These are phyloP conservation scores for Penicillium sp. DNA, from an alignment of 2,329 filamentous ascomycete species.

Conservation along the genomic window DNA sequence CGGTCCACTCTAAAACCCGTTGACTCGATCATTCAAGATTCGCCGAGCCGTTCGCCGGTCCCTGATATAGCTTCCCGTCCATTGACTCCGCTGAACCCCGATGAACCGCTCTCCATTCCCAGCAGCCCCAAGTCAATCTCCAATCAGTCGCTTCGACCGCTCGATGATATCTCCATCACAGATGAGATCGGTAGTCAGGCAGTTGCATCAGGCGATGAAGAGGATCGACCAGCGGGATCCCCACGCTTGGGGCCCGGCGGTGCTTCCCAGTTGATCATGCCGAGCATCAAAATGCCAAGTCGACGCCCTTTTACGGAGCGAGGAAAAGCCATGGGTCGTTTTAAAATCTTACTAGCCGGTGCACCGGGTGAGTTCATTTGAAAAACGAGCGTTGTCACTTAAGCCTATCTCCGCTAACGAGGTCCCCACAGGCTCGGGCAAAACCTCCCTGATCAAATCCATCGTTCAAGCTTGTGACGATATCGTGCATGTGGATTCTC, in stretches of 20 bases:
- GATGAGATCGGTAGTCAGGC: constrained; percentile 54
- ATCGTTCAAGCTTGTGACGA: constrained; percentile 83
- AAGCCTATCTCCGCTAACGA: not conserved
- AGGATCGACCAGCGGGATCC: constrained; percentile 36
- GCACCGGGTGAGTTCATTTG: constrained; percentile 61
- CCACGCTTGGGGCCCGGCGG: constrained; percentile 32
- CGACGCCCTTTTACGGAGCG: constrained; percentile 83
- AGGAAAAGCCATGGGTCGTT: constrained; percentile 73
- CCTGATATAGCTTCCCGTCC: constrained; percentile 36
- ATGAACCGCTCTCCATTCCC: constrained; percentile 47
- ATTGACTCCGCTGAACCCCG: constrained; percentile 47
- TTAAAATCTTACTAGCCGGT: constrained; percentile 85
- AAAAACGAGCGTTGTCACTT: not conserved
- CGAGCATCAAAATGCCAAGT: constrained; percentile 83
- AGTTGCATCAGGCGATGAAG: constrained; percentile 52
- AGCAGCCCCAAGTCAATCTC: constrained; percentile 57
- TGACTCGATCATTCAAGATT: constrained; percentile 14
- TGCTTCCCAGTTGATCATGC: constrained; percentile 86
- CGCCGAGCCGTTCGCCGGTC: constrained; percentile 19
- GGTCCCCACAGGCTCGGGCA: constrained; percentile 61
- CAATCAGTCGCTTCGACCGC: constrained; percentile 52
- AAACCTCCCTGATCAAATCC: constrained; percentile 81
- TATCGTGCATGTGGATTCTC: constrained; percentile 78
- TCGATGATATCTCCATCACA: constrained; percentile 52
- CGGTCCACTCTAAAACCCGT: constrained; percentile 31